Base-by-base conservation (phyloP, 2,329 filamentous ascomycete genomes). In the Ciborinia camelliae region DNA sequence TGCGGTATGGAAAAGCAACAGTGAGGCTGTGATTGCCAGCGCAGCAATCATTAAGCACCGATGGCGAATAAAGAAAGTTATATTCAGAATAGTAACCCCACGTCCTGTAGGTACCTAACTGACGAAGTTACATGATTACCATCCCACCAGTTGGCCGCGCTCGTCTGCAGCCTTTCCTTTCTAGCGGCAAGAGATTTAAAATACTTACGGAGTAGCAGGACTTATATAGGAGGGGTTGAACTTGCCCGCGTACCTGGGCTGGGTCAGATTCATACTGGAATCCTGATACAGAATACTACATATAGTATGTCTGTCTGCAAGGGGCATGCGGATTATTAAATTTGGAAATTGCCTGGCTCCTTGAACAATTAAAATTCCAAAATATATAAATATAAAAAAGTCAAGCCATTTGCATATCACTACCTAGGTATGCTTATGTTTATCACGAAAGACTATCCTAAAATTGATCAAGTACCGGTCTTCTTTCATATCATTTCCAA, bases 21-120 rank as follows among this genome's bases (percentile, higher is more conserved):
- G 10, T 41, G 52, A 45, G 59, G 26, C 48, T 62, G 30, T 35
- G 26, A 41, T 15, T 52, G 35, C 59, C 47, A 62, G 32, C 35
- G 47, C 47, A 61, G 32, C 47, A 61, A 28, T 45, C 45, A 30
- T 60, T 60, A 18, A 48, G 14, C 9, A 48, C 23, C n/a, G 7
- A 32, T 28, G 9, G 45, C 41, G 43, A 60, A 60, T 48, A 54
- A 39, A 26, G 23, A 54, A 39, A 26, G 23, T 54, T 39, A 14
- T 6, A 32, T 58, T 58, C 28, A 12, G 14, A 10, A 37, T 37
- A 10, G 35, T 37, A 37, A 37, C 35, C 35, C 35, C 35, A 37
- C 35, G 35, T 37, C 10, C 8, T 10, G 14, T 10, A 10, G 35
- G 14, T 37, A 10, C 35, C 35, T n/a, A n/a, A n/a, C n/a, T n/a